Evolutionary conservation across 306 rosid species (phyloP).

Genomic region (Malus sieversii): DNA sequence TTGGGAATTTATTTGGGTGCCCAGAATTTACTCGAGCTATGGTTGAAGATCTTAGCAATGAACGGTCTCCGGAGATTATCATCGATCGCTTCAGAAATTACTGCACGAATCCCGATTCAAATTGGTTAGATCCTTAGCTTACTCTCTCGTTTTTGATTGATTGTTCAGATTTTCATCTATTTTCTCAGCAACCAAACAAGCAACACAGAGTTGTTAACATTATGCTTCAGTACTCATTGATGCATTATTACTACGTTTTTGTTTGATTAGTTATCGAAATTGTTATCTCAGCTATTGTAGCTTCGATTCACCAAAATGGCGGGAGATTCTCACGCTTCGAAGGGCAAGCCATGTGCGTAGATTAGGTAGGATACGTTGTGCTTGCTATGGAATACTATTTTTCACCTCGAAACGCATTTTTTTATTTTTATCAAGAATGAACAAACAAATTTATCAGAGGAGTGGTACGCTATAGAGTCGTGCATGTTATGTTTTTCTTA

Average conservation of each 20-base stretch:
- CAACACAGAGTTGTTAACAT: not conserved
- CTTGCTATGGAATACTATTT: not conserved
- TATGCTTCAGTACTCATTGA: not conserved
- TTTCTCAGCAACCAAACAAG: not conserved
- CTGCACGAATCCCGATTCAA: conserved; percentile 38
- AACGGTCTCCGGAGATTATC: conserved; percentile 48
- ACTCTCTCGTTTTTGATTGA: not conserved
- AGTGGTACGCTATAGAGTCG: not conserved
- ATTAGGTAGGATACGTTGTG: conserved; percentile 37
- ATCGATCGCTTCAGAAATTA: conserved; percentile 60
- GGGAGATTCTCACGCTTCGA: conserved; percentile 55
- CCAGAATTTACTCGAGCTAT: conserved; percentile 58
- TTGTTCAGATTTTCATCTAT: not conserved
- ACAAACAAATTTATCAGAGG: not conserved
- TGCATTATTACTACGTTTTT: not conserved
- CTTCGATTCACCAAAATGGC: conserved; percentile 45
- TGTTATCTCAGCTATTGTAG: conserved; percentile 48
- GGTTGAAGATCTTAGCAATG: conserved; percentile 38
- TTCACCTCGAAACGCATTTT: not conserved
- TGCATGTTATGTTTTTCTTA: too few species aligned
- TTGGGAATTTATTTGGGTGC: not conserved
- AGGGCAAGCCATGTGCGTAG: conserved; percentile 50
- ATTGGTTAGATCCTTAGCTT: conserved; percentile 36
- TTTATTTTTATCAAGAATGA: not conserved
- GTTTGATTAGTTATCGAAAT: not conserved